Base-by-base conservation (phyloP, 371 early-diverging fungal genomes). In the Mortierella sp. region DNA sequence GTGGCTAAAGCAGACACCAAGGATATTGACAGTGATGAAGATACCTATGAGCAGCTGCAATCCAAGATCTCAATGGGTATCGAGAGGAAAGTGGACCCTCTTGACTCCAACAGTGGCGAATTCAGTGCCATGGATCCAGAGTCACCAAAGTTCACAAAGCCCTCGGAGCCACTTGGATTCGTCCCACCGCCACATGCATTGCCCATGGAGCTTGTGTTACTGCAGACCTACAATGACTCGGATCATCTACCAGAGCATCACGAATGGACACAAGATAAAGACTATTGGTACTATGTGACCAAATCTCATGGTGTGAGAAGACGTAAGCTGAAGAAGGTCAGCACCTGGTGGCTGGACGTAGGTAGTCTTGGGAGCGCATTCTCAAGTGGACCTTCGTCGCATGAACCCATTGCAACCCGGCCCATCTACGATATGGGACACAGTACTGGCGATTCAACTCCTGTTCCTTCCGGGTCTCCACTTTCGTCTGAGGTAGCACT, bases 331-430 rank as follows among this genome's bases (percentile, higher is more conserved):
- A 80, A 80, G 58, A 80, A 80, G 66, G 75, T 80, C 45, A 80
- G 80, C 66, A 80, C 72, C 22, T 80, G 80, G 80, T 80, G 80
- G 80, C 43, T 78, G 60, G 79, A 78, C 45, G 64, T 78, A 64
- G 60, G 74, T 18, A 73, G 74, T 28, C 68, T 78, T 60, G 74
- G 79, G 1, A 64, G 55, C 10, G 79, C 73, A 0, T 45, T 78
- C 16, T 58, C 68, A 47, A 60, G 60, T 5, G 74, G 79, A 40
- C 65, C 67, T 9, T 66, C 70, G 3, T 69, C 73, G 20, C 58
- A 43, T 18, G 75, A 80, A 9, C 72, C 75, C 0, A 80, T 80
- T 58, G 80, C 80, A 20, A 80, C 80, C n/a, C 65, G 65, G 22
- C 75, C 80, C 0, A 75, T 80, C 32, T 80, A 75, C 37, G 64